A percentile compares a stretch with the other conserved stretches of the same genome.
phyloP scores from a whole-genome alignment of 805 yeast species.

The Myxozyma monticola region DNA sequence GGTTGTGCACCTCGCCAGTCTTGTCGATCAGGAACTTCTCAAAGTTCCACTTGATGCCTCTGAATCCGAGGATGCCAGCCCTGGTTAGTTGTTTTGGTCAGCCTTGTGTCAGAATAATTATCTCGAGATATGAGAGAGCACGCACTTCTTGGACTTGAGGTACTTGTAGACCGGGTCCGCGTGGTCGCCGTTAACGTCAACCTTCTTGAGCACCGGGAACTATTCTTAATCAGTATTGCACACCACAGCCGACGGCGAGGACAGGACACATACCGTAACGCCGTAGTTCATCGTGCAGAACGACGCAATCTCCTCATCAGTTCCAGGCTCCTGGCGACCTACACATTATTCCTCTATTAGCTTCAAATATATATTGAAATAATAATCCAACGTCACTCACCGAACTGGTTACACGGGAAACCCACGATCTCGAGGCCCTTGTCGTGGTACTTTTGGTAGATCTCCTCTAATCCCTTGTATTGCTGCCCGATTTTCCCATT shows the following conservation, averaged over 20 bases:
- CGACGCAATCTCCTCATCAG: slow-evolving; percentile 61
- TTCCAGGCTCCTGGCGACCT: slow-evolving; percentile 66
- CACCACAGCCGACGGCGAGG: background rate
- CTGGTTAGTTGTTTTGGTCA: no score
- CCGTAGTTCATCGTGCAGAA: slow-evolving; percentile 84
- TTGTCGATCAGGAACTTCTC: slow-evolving; percentile 67
- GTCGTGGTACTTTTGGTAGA: slow-evolving; percentile 64
- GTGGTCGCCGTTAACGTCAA: slow-evolving; percentile 83
- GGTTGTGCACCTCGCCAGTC: slow-evolving; percentile 56
- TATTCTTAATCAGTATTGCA: background rate
- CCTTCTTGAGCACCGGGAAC: slow-evolving; percentile 83
- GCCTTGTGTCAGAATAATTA: background rate
- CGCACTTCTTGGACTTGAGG: slow-evolving; percentile 69
- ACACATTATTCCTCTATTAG: background rate
- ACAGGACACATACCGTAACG: slow-evolving; percentile 48
- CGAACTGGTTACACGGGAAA: slow-evolving; percentile 92
- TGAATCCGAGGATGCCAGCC: slow-evolving; percentile 61
- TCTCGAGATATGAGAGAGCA: slow-evolving; percentile 25
- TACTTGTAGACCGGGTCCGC: slow-evolving; percentile 79
- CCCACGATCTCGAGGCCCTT: slow-evolving; percentile 70
- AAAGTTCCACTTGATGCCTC: slow-evolving; percentile 75
- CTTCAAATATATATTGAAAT: background rate
- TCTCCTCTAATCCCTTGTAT: slow-evolving; percentile 65
- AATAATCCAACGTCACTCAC: slow-evolving; percentile 33
- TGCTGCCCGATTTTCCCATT: slow-evolving; percentile 61